Evolutionary conservation across 1,284 basidiomycete species (phyloP), one percentile per base, ranked within the genome.

Genomic region (Abortiporus biennis): DNA sequence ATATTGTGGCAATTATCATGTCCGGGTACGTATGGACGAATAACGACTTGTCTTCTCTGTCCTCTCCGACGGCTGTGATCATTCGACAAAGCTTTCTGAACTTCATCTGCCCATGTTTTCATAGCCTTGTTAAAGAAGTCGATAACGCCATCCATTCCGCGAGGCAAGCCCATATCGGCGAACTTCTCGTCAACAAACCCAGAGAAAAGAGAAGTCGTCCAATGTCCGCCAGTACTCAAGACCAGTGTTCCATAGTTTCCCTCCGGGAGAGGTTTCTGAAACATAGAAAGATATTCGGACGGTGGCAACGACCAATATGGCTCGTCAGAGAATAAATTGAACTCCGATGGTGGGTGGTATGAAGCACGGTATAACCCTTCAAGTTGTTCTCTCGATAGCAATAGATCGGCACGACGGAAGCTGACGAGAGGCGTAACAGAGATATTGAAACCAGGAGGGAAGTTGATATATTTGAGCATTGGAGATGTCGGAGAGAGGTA

Each of bases 221-320:
- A 84, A 54, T 84, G 80, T 1, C 80, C 80, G 3, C 62, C 80
- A 0, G 80, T 83, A 59, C 69, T 78, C 19, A 74, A 68, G 44
- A 84, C 53, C 54, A 84, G 60, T 9, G 76, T 80, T 30, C 67
- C 68, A 54, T 80, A 84, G 47, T 76, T 74, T 4, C 57, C 67
- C 19, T 65, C 53, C 1, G 75, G 74, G 0, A 67, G 58, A 1
- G 72, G 65, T 1, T 62, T 54, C 3, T 71, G 59, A 56, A 83
- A 74, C 13, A 70, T 49, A 25, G 65, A 54, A 50, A 80, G 63
- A 57, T 80, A 81, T 38, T 75, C 70, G 0, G 59, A 52, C 2
- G 76, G 69, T 1, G 71, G 64, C 16, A 77, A 43, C 2, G 72
- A 71, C 77, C 77, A 83, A 4, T 62, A 62, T 4, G 50, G 36